A percentile compares a stretch with the other conserved stretches of the same genome.
Conservation (phyloP, 2,329 filamentous ascomycete genomes). For the Colletotrichum euphorbiae region DNA sequence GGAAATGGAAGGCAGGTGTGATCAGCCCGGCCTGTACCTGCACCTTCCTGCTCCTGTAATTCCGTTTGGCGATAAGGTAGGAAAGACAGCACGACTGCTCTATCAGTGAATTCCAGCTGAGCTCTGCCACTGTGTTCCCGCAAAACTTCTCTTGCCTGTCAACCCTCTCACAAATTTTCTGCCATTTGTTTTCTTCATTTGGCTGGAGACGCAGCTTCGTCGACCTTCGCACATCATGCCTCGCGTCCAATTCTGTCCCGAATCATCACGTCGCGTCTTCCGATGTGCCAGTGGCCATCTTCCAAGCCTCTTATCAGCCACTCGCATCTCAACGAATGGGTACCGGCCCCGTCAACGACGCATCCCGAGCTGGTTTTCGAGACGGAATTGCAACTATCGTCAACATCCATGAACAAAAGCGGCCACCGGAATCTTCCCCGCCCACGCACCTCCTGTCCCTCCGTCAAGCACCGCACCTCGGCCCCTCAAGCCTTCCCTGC, state of each 20-base stretch:
- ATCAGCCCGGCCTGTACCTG: background rate
- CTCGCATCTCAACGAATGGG: background rate
- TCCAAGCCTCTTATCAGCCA: background rate
- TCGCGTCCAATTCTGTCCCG: background rate
- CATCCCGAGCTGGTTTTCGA: background rate
- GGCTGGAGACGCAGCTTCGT: background rate
- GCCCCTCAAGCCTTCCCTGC: background rate
- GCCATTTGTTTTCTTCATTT: background rate
- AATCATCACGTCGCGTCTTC: background rate
- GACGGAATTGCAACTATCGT: background rate
- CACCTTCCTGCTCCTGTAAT: background rate
- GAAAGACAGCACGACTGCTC: background rate
- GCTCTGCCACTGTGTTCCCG: too few relatives aligned
- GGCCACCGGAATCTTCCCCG: background rate
- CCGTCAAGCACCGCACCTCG: background rate
- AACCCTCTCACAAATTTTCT: conserved; percentile 20
- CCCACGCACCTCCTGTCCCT: background rate
- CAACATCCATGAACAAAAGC: background rate
- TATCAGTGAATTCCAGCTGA: background rate
- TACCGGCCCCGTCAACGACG: background rate
- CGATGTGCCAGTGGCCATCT: too few relatives aligned
- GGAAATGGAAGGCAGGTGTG: background rate
- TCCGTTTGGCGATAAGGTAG: background rate
- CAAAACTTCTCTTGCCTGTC: background rate
- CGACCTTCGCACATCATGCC: conserved; percentile 8